Evolutionary conservation across 225 moss, liverwort and hornwort species (phyloP).

Genomic region (Antitrichia curtipendula): DNA sequence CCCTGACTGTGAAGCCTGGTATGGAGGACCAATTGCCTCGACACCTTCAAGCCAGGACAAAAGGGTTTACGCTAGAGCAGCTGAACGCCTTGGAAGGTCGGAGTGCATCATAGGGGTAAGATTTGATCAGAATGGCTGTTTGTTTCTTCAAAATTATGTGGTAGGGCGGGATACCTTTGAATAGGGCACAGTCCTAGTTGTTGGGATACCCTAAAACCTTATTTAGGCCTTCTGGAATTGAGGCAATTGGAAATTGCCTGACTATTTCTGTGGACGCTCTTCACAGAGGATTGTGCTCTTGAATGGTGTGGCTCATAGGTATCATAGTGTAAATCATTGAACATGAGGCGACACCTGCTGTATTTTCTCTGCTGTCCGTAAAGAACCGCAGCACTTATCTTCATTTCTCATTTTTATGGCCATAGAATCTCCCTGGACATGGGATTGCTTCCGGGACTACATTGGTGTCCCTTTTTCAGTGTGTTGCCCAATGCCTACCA

Average conservation of each 20-base stretch:
- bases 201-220: neutral
- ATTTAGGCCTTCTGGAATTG: neutral
- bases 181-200: neutral
- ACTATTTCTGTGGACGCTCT: neutral
- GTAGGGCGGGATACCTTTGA: neutral
- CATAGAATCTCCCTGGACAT: neutral
- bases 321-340: neutral
- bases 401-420: neutral
- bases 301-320: neutral
- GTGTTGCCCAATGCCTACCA: neutral
- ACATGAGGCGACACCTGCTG: neutral
- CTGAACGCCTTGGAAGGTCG: constrained; percentile 19
- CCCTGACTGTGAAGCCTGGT: constrained; percentile 37
- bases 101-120: neutral
- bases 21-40: constrained; percentile 36
- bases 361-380: neutral
- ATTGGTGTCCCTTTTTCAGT: neutral
- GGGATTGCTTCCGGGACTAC: neutral
- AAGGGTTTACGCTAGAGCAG: constrained; percentile 31
- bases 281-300: neutral
- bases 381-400: neutral
- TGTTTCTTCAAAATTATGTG: neutral
- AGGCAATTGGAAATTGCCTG: neutral
- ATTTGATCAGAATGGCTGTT: neutral
- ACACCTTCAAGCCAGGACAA: constrained; percentile 24